These are phyloP conservation scores for Syncephalastrum sp. DNA, from an alignment of 371 early-diverging fungal genomes.

Conservation along the genomic window DNA sequence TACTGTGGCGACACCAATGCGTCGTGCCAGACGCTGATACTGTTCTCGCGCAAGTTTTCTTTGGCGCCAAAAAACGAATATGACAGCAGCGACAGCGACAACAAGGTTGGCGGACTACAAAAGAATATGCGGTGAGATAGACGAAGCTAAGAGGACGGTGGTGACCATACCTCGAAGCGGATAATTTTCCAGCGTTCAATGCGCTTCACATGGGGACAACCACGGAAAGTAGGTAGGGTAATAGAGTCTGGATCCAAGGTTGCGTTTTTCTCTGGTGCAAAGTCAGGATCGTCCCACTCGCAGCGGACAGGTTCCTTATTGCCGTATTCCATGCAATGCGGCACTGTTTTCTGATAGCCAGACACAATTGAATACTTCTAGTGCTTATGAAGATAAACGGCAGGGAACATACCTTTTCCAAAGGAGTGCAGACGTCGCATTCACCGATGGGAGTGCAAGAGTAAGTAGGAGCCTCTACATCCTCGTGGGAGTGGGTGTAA, in stretches of 20 bases:
- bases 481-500: constrained; percentile 48
- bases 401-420: constrained; percentile 35
- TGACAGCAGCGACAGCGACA: constrained; percentile 30
- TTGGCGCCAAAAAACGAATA: constrained; percentile 42
- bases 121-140: not conserved
- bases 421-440: constrained; percentile 41
- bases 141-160: not conserved
- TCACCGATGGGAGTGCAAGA: constrained; percentile 41
- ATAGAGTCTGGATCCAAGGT: constrained; percentile 40
- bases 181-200: constrained; percentile 33
- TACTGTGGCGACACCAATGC: constrained; percentile 31
- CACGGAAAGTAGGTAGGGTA: constrained; percentile 36
- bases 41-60: constrained; percentile 40
- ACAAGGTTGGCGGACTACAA: constrained; percentile 28
- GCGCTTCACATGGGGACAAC: constrained; percentile 40
- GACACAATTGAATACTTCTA: no score
- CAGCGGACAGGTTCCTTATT: constrained; percentile 47
- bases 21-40: constrained; percentile 37
- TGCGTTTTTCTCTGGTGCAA: constrained; percentile 29
- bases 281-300: constrained; percentile 44
- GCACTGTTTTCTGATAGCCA: constrained; percentile 38
- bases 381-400: no score
- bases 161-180: constrained; percentile 36
- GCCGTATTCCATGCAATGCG: constrained; percentile 43
- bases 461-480: constrained; percentile 35